A percentile compares a stretch with the other conserved stretches of the same genome.
Conservation (phyloP, 2,329 filamentous ascomycete species). For the Fusarium devonianum region DNA sequence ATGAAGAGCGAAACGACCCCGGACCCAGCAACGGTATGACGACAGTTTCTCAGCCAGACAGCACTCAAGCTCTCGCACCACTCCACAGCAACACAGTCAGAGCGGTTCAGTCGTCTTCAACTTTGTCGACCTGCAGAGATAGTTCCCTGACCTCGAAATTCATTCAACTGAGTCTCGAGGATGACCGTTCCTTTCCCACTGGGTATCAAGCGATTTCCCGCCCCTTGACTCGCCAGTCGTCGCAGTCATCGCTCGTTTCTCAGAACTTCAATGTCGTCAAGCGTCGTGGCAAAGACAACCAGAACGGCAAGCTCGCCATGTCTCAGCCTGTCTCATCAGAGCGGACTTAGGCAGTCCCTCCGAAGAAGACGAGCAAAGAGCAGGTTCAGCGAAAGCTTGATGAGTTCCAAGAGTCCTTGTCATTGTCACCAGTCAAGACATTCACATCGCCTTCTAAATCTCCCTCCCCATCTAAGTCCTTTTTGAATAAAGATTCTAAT, state of each 20-base stretch:
- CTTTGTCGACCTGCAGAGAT: slow-evolving; percentile 48
- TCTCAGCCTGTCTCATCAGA: slow-evolving; percentile 29
- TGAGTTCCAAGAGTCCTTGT: slow-evolving; percentile 45
- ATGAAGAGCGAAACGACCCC: slow-evolving; percentile 50
- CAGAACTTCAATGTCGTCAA: slow-evolving; percentile 42
- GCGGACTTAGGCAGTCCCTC: slow-evolving; percentile 45
- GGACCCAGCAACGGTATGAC: slow-evolving; percentile 48
- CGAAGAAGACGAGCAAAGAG: slow-evolving; percentile 45
- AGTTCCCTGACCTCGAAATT: slow-evolving; percentile 53
- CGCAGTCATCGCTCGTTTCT: slow-evolving; percentile 35
- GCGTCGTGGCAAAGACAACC: slow-evolving; percentile 37
- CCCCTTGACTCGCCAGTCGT: slow-evolving; percentile 30
- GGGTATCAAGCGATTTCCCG: slow-evolving; percentile 58
- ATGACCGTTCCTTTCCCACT: slow-evolving; percentile 37
- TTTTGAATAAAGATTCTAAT: slow-evolving; percentile 79
- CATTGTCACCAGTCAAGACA: slow-evolving; percentile 44
- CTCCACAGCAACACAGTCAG: slow-evolving; percentile 40
- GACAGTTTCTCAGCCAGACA: slow-evolving; percentile 19
- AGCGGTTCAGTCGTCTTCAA: slow-evolving; percentile 40
- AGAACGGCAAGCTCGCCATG: slow-evolving; percentile 19
- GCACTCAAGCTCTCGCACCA: slow-evolving; percentile 17
- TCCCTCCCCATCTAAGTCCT: slow-evolving; percentile 58
- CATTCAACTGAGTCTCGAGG: slow-evolving; percentile 50
- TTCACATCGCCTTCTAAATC: slow-evolving; percentile 50
- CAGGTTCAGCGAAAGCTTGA: slow-evolving; percentile 45